Base-by-base conservation (phyloP, 768 basidiomycete species). In the Scleroderma citrinum region DNA sequence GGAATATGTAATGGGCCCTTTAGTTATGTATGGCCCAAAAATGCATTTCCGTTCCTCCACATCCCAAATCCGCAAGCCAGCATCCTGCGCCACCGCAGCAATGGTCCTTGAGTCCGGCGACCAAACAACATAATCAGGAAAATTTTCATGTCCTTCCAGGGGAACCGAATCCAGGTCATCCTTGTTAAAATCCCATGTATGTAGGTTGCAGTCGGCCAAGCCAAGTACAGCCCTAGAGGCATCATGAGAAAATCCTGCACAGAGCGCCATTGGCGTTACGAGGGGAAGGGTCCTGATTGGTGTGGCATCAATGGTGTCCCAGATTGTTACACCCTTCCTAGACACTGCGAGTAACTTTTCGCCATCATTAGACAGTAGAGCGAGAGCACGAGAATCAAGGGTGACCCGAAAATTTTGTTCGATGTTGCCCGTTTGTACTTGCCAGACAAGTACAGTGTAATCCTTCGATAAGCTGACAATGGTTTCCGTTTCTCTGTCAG, bases 391-490 rank as follows among this genome's bases (percentile, higher is more conserved):
- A 17, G 39, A 14, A 13, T 41, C 35, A 12, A 49, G 41, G 20
- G 30, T n/a, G 5, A 49, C 16, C 2, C 32, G 19, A 41, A 44
- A 49, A 17, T 23, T 6, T 19, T 44, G n/a, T 11, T 14, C 32
- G n/a, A 24, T 4, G 19, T 47, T 21, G 5, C 48, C 48, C 2
- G 54, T 53, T 13, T 10, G 11, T 7, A 36, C 49, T 21, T 53
- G 23, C 57, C 57, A 58, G 16, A 46, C 19, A 14, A 51, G 16
- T 5, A 51, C 44, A 26, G 19, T 19, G 11, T 50, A 16, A 41
- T 58, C 56, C 6, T 34, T 20, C 1, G 48, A 56, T 16, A 39
- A 46, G 39, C 56, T 53, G 30, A 53, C 49, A 24, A 56, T 40
- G n/a, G 24, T 40, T 24, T 14, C 11, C 11, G 51, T 48, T 19